Evolutionary conservation across 108 stramenopile genomes (phyloP).

Genomic region (Schizochytrium sp.): DNA sequence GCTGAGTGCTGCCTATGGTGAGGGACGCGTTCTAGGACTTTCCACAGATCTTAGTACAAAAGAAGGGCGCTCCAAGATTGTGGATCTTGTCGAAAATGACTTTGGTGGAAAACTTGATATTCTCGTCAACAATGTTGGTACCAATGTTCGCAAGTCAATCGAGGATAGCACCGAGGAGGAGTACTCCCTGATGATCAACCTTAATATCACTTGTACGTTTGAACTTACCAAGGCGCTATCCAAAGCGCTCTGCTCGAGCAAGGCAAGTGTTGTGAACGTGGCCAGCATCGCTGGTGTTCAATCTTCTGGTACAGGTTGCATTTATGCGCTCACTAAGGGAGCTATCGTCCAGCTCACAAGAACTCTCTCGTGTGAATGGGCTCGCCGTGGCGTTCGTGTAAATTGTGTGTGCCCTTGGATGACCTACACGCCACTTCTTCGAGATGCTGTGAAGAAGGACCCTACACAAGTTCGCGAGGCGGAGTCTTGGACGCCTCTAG

Average conservation of each 20-base stretch:
- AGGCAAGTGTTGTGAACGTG: slow-evolving; percentile 88
- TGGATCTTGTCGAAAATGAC: slow-evolving; percentile 65
- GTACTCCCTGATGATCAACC: slow-evolving; percentile 82
- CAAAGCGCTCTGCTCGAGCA: slow-evolving; percentile 66
- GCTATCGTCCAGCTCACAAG: slow-evolving; percentile 95
- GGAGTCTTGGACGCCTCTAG: slow-evolving; percentile 82
- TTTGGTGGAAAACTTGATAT: slow-evolving; percentile 81
- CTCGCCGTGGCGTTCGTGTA: slow-evolving; percentile 80
- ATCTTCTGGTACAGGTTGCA: slow-evolving; percentile 87
- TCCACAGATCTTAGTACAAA: slow-evolving; percentile 79
- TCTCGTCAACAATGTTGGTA: slow-evolving; percentile 95
- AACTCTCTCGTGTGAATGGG: slow-evolving; percentile 93
- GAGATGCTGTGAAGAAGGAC: slow-evolving; percentile 80
- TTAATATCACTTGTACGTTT: slow-evolving; percentile 86
- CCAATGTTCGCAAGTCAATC: slow-evolving; percentile 88
- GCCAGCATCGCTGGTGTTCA: slow-evolving; percentile 91
- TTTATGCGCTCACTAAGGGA: slow-evolving; percentile 91
- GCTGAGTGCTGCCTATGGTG: slow-evolving; percentile 31
- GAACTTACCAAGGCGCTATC: slow-evolving; percentile 65
- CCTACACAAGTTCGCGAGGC: slow-evolving; percentile 72
- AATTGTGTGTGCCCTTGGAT: slow-evolving; percentile 72
- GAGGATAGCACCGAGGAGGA: slow-evolving; percentile 88
- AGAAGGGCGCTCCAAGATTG: slow-evolving; percentile 74
- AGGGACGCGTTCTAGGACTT: slow-evolving; percentile 43
- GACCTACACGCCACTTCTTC: slow-evolving; percentile 75